These are phyloP conservation scores for Tuber brumale DNA, from an alignment of 495 filamentous ascomycete species.

Conservation along the genomic window DNA sequence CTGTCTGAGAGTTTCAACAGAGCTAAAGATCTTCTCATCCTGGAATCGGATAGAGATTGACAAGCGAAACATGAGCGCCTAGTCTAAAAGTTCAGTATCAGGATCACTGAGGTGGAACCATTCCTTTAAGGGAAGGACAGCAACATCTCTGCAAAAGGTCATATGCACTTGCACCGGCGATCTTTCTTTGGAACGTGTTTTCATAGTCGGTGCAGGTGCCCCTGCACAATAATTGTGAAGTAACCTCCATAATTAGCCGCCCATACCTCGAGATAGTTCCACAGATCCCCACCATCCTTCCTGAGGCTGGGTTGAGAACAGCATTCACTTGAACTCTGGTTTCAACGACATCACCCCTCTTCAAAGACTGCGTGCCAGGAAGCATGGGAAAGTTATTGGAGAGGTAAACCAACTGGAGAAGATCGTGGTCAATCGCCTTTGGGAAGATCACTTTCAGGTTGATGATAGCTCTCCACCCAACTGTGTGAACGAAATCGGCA, in stretches of 20 bases:
- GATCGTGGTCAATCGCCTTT: slow-evolving; percentile 82
- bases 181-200: too few relatives aligned
- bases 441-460: slow-evolving; percentile 83
- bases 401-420: slow-evolving; percentile 90
- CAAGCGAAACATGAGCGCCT: slow-evolving; percentile 91
- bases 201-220: too few relatives aligned
- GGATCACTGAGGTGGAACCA: slow-evolving; percentile 81
- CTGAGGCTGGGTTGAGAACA: slow-evolving; percentile 93
- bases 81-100: slow-evolving; percentile 76
- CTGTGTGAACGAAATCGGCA: slow-evolving; percentile 95
- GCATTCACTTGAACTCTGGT: slow-evolving; percentile 96
- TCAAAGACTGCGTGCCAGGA: slow-evolving; percentile 83
- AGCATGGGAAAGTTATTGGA: slow-evolving; percentile 97
- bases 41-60: slow-evolving; percentile 87
- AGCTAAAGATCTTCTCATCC: slow-evolving; percentile 86
- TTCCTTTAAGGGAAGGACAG: slow-evolving; percentile 87
- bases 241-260: slow-evolving; percentile 89
- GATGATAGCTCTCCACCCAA: slow-evolving; percentile 97
- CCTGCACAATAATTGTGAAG: too few relatives aligned
- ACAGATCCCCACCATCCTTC: slow-evolving; percentile 98
- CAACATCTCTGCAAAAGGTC: slow-evolving; percentile 72
- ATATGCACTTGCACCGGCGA: slow-evolving; percentile 87
- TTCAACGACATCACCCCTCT: slow-evolving; percentile 85
- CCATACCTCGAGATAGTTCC: slow-evolving; percentile 86
- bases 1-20: slow-evolving; percentile 84